Conservation (phyloP, 768 basidiomycete genomes). For the Stropharia rugosoannulata region DNA sequence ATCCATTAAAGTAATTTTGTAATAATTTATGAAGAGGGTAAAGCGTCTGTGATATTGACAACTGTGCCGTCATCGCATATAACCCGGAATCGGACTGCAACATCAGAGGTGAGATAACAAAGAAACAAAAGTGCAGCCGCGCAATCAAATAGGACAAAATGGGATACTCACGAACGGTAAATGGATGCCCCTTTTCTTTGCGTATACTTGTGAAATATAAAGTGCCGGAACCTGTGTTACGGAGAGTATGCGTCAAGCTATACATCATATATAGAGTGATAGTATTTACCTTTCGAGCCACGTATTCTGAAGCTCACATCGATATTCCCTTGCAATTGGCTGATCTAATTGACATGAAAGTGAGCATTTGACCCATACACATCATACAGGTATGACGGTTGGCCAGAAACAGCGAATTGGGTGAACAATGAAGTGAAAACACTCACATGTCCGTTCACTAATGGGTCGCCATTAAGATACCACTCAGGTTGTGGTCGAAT, state of each 20-base stretch:
- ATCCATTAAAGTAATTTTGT: not conserved
- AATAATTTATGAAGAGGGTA: conserved; percentile 20
- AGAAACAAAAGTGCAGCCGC: not conserved
- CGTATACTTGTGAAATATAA: conserved; percentile 84
- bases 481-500: conserved; percentile 64
- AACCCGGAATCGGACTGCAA: conserved; percentile 63
- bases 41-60: conserved; percentile 38
- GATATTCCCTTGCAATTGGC: conserved; percentile 72
- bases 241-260: not conserved
- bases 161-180: conserved; percentile 60
- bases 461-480: conserved; percentile 78
- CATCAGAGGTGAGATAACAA: not conserved
- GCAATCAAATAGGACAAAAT: not conserved
- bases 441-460: conserved; percentile 66
- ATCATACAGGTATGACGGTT: not conserved
- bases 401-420: not conserved
- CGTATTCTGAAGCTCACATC: conserved; percentile 77
- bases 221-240: conserved; percentile 60
- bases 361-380: not conserved
- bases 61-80: conserved; percentile 61
- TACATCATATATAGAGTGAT: not conserved
- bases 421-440: not conserved
- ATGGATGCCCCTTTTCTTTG: conserved; percentile 68
- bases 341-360: conserved; percentile 44
- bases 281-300: conserved; percentile 59